Conservation (phyloP, 768 basidiomycete species). For the Coprinopsis strossmayeri region DNA sequence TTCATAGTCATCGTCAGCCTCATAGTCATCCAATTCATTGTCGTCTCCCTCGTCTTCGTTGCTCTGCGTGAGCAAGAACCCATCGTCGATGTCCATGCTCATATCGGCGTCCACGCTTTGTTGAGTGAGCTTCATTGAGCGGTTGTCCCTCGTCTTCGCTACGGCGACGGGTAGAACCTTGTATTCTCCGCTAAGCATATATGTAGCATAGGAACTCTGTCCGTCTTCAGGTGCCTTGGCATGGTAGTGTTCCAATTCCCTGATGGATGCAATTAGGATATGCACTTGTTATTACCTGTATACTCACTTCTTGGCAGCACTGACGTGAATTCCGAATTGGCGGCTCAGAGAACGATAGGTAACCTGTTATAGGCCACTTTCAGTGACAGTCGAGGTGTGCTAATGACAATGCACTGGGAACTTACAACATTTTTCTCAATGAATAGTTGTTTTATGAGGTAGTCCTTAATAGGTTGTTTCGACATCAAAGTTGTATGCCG, state of each 20-base stretch:
- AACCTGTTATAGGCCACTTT: constrained; percentile 50
- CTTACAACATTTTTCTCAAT: constrained; percentile 44
- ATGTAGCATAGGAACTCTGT: constrained; percentile 55
- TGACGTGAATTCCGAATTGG: constrained; percentile 65
- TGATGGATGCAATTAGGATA: constrained; percentile 21
- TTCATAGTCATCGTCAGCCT: constrained; percentile 32
- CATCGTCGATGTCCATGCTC: constrained; percentile 32
- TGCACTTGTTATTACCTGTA: too few species aligned
- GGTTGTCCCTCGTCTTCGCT: background rate
- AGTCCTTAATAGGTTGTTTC: constrained; percentile 1
- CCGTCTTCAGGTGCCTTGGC: constrained; percentile 34
- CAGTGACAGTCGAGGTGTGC: background rate
- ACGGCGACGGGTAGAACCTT: constrained; percentile 3
- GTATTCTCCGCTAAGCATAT: constrained; percentile 58
- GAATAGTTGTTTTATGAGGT: constrained; percentile 15
- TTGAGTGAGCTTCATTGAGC: background rate
- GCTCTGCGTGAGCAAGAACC: constrained; percentile 7
- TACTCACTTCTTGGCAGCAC: constrained; percentile 68
- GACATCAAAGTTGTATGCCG: too few species aligned
- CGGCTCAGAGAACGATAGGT: constrained; percentile 76
- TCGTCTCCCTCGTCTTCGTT: constrained; percentile 20
- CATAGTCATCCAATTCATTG: constrained; percentile 20
- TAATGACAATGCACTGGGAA: background rate
- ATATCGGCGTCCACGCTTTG: constrained; percentile 6
- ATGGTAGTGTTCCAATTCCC: constrained; percentile 60